phyloP scores from a whole-genome alignment of 805 yeast species.

The Cyberlindnera misumaiensis region DNA sequence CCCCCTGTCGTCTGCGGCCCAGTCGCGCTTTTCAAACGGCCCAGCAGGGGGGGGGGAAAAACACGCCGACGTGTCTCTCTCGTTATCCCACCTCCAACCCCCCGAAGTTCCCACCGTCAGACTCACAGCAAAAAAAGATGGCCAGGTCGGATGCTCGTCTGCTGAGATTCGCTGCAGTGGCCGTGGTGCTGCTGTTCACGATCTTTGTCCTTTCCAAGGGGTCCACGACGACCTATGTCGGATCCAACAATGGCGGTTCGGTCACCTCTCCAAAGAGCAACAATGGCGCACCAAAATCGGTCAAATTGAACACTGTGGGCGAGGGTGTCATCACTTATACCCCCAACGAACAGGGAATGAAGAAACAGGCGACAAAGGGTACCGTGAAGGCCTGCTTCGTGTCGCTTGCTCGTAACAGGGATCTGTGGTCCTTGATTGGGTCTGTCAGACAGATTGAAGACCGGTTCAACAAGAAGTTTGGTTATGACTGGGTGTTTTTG shows the following conservation, averaged over 20 bases:
- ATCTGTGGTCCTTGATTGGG: slow-evolving; percentile 48
- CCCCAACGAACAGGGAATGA: slow-evolving; percentile 11
- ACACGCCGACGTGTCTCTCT: too few species aligned
- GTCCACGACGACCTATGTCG: slow-evolving; percentile 20
- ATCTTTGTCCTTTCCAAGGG: slow-evolving; percentile 23
- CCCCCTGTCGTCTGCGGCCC: too few species aligned
- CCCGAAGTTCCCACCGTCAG: neutral
- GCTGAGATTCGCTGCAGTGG: slow-evolving; percentile 21
- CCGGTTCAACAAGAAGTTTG: slow-evolving; percentile 54
- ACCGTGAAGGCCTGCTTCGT: slow-evolving; percentile 55
- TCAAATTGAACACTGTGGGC: slow-evolving; percentile 3
- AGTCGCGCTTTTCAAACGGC: too few species aligned
- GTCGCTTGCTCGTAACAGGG: slow-evolving; percentile 64
- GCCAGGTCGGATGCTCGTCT: slow-evolving; percentile 25
- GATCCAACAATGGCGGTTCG: slow-evolving; percentile 7
- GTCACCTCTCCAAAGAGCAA: slow-evolving; percentile 2
- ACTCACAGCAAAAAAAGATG: slow-evolving; percentile 9
- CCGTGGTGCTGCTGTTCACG: slow-evolving; percentile 19
- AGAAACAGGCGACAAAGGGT: slow-evolving; percentile 21
- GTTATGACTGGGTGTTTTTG: slow-evolving; percentile 76
- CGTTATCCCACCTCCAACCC: too few species aligned
- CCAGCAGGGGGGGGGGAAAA: too few species aligned
- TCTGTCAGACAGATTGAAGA: slow-evolving; percentile 62
- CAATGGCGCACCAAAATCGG: slow-evolving; percentile 5
- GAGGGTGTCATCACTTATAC: slow-evolving; percentile 9